These are phyloP conservation scores for Fusarium xyrophilum DNA, from an alignment of 2,329 filamentous ascomycete species.

Conservation along the genomic window DNA sequence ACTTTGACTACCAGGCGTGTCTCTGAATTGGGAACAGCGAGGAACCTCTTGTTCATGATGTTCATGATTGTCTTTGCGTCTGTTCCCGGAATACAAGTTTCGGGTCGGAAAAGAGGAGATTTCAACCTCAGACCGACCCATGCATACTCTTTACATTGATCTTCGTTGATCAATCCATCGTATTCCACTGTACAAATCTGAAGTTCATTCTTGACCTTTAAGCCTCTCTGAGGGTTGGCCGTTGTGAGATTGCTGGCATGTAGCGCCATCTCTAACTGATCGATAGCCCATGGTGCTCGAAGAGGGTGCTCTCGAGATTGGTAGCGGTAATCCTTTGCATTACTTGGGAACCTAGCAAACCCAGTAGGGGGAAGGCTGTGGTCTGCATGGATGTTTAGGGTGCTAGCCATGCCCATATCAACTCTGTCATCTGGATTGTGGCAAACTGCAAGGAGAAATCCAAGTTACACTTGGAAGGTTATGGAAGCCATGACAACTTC, in stretches of 20 bases:
- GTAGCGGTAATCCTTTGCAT: background rate
- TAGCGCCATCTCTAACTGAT: background rate
- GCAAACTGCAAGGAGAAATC: constrained; percentile 12
- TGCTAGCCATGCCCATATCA: background rate
- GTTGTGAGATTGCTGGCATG: background rate
- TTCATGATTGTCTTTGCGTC: background rate
- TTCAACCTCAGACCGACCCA: constrained; percentile 27
- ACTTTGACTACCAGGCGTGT: constrained; percentile 16
- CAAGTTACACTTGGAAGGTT: constrained; percentile 1
- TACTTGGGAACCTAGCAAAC: background rate
- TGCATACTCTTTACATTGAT: constrained; percentile 8
- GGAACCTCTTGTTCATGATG: constrained; percentile 1
- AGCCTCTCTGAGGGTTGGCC: background rate
- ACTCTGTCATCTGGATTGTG: background rate
- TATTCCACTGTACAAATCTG: constrained; percentile 10
- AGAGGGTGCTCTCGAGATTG: background rate
- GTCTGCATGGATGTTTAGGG: background rate
- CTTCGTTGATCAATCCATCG: constrained; percentile 10
- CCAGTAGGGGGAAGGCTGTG: background rate
- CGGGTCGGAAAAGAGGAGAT: constrained; percentile 6
- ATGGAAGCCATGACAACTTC: background rate
- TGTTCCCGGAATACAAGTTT: background rate
- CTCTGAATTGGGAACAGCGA: constrained; percentile 17
- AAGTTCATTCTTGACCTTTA: background rate
- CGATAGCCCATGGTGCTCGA: constrained; percentile 9